Percentiles rank a stretch among this genome's conserved stretches.
Evolutionary conservation across 2,329 filamentous ascomycete genomes (phyloP).

Genomic region (Chaetomium strumarium): DNA sequence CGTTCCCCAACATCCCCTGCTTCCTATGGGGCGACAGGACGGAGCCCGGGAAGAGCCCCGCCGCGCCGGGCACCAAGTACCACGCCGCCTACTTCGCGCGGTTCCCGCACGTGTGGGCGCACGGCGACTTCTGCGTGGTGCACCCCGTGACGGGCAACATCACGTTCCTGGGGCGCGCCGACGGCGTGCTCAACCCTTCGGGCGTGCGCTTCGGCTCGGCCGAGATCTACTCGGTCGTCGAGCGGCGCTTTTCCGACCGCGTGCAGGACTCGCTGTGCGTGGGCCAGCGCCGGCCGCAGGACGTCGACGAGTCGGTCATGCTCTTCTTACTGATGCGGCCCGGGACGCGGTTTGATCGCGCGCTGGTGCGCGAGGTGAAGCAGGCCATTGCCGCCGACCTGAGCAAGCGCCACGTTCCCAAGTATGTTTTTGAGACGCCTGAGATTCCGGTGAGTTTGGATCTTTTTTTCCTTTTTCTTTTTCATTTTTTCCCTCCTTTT

Average conservation of each 20-base stretch:
- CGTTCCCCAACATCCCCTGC: slow-evolving; percentile 72
- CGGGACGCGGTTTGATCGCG: slow-evolving; percentile 48
- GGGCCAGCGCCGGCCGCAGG: slow-evolving; percentile 61
- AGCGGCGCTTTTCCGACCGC: slow-evolving; percentile 55
- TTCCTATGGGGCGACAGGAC: slow-evolving; percentile 55
- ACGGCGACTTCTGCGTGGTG: slow-evolving; percentile 71
- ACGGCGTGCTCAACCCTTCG: slow-evolving; percentile 74
- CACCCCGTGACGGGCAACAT: slow-evolving; percentile 62
- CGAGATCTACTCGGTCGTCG: slow-evolving; percentile 72
- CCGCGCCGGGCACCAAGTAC: slow-evolving; percentile 51
- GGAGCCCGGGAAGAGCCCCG: slow-evolving; percentile 22
- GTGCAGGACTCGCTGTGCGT: slow-evolving; percentile 73
- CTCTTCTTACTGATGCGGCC: slow-evolving; percentile 52
- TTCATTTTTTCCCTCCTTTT: neutral
- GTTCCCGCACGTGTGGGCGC: slow-evolving; percentile 68
- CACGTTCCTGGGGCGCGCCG: slow-evolving; percentile 63
- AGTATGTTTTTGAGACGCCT: slow-evolving; percentile 71
- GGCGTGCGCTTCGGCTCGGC: slow-evolving; percentile 75
- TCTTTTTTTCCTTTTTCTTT: neutral
- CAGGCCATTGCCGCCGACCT: slow-evolving; percentile 58
- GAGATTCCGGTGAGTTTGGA: slow-evolving; percentile 65
- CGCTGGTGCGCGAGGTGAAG: slow-evolving; percentile 55
- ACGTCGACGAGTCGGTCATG: slow-evolving; percentile 49
- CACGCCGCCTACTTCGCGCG: slow-evolving; percentile 55
- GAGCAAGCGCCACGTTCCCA: slow-evolving; percentile 70